Evolutionary conservation across 2,329 filamentous ascomycete genomes (phyloP).

Genomic region (Bipolaris oryzae): DNA sequence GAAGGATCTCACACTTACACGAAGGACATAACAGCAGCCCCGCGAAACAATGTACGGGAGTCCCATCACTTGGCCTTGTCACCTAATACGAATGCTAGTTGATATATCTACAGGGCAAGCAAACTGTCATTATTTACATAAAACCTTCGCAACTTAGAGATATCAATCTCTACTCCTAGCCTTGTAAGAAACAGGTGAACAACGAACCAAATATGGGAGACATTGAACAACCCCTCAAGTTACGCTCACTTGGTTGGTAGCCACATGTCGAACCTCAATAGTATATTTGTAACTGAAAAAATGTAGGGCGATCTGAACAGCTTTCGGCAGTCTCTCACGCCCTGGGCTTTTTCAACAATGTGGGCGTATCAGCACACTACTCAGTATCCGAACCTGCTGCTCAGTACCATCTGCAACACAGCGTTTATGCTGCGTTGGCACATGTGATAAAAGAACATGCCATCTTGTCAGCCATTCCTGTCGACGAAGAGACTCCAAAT

Average conservation of each 20-base stretch:
- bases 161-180: neutral
- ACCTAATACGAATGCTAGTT: neutral
- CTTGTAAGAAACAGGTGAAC: neutral
- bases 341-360: constrained; percentile 51
- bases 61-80: neutral
- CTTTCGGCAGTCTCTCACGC: constrained; percentile 51
- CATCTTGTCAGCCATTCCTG: neutral
- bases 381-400: neutral
- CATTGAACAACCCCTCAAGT: neutral
- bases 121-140: too few relatives aligned
- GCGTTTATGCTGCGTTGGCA: neutral
- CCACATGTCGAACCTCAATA: neutral
- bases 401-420: neutral
- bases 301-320: constrained; percentile 49
- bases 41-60: neutral
- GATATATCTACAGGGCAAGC: neutral
- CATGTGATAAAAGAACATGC: neutral
- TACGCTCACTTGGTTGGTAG: neutral
- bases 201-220: neutral
- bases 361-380: constrained; percentile 46
- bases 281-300: neutral
- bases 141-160: too few relatives aligned
- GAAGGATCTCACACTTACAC: neutral
- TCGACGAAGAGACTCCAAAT: neutral
- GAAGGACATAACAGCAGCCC: neutral